Evolutionary conservation across 495 filamentous ascomycete species (phyloP).

Genomic region (Daldinia bambusicola): DNA sequence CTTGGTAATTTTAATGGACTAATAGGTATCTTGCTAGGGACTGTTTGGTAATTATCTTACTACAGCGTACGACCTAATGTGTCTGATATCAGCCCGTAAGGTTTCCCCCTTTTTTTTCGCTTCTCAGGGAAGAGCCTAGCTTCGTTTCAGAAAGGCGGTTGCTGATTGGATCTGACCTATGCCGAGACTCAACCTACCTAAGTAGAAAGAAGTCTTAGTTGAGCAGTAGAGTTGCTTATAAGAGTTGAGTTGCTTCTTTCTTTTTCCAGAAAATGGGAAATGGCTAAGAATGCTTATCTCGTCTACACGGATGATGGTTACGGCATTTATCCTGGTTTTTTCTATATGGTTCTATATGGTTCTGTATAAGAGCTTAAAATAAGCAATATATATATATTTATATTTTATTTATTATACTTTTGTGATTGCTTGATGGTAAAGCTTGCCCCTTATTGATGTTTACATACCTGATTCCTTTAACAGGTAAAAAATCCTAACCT

Average conservation of each 20-base stretch:
- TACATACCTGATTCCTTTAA: too few relatives aligned
- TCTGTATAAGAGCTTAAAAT: too few relatives aligned
- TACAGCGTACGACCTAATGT: neutral
- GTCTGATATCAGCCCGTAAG: neutral
- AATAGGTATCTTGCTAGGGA: too few relatives aligned
- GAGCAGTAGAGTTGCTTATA: neutral
- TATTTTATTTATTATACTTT: neutral
- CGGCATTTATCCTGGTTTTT: neutral
- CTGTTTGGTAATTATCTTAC: neutral
- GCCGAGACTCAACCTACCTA: too few relatives aligned
- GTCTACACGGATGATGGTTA: neutral
- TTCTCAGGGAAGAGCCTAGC: neutral
- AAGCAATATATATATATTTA: too few relatives aligned
- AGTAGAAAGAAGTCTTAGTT: too few relatives aligned
- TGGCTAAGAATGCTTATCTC: conserved; percentile 1
- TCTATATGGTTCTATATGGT: neutral
- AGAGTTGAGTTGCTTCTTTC: neutral
- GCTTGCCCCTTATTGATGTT: too few relatives aligned
- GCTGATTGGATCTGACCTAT: too few relatives aligned
- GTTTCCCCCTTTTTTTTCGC: neutral
- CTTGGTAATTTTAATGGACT: neutral
- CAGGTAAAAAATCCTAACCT: too few relatives aligned
- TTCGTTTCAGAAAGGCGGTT: too few relatives aligned
- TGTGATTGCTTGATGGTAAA: neutral
- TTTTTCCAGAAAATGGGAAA: neutral